Evolutionary conservation across 306 rosid species (phyloP).

Genomic region (Vigna unguiculata): DNA sequence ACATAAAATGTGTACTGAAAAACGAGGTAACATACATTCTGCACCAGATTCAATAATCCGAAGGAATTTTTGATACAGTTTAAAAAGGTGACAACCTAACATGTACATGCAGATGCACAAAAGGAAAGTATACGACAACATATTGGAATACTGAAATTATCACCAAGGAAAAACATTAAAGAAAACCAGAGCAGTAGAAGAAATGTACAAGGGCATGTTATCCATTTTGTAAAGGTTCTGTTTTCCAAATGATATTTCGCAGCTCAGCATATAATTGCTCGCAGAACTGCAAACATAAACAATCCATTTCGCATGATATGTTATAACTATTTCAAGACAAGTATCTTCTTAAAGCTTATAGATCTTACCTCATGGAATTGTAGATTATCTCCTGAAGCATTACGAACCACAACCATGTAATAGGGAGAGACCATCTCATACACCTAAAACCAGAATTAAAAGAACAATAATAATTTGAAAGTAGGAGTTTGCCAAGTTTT

Average conservation of each 20-base stretch:
- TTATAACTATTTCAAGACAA: not conserved
- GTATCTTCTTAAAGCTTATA: not conserved
- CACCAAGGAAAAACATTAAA: too few relatives aligned
- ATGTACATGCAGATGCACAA: too few relatives aligned
- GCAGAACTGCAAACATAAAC: slow-evolving; percentile 65
- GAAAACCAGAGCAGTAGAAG: too few relatives aligned
- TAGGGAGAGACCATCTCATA: slow-evolving; percentile 76
- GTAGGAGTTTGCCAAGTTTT: not conserved
- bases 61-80: too few relatives aligned
- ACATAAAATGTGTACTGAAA: too few relatives aligned
- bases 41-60: too few relatives aligned
- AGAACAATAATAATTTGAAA: not conserved
- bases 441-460: slow-evolving; percentile 54
- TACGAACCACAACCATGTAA: slow-evolving; percentile 79
- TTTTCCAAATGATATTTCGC: slow-evolving; percentile 75
- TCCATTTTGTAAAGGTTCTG: slow-evolving; percentile 55
- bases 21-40: too few relatives aligned
- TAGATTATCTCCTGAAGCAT: slow-evolving; percentile 75
- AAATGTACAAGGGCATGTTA: too few relatives aligned
- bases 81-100: too few relatives aligned
- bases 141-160: too few relatives aligned
- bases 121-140: too few relatives aligned
- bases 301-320: not conserved
- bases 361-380: slow-evolving; percentile 70
- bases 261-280: slow-evolving; percentile 65